Conservation (phyloP, 306 rosid genomes). For the Trifolium subterraneum region DNA sequence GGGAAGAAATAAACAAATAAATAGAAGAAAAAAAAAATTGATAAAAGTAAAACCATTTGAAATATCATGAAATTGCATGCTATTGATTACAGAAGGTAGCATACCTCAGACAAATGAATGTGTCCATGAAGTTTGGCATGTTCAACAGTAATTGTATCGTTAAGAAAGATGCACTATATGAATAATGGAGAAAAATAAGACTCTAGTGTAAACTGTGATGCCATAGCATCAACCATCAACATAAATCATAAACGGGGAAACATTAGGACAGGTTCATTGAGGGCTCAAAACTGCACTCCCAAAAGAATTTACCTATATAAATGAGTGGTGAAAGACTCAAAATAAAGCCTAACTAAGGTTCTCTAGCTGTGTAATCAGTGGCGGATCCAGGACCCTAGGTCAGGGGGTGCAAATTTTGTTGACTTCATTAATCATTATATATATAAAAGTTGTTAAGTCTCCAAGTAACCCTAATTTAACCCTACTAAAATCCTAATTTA, state of each 20-base stretch:
- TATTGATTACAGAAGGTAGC: slow-evolving; percentile 28
- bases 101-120: slow-evolving; percentile 85
- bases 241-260: background rate
- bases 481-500: too few species aligned
- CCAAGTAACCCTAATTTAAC: too few species aligned
- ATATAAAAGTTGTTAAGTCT: too few species aligned
- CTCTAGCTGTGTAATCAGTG: too few species aligned
- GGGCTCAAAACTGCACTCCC: slow-evolving; percentile 6
- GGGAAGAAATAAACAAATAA: slow-evolving; percentile 20
- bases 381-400: too few species aligned
- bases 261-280: slow-evolving; percentile 5
- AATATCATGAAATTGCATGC: slow-evolving; percentile 1
- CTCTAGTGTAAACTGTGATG: slow-evolving; percentile 4
- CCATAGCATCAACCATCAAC: slow-evolving; percentile 14
- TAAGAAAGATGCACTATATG: slow-evolving; percentile 76
- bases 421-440: too few species aligned
- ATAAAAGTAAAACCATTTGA: slow-evolving; percentile 19
- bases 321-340: background rate
- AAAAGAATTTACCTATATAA: background rate
- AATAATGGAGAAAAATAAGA: slow-evolving; percentile 23
- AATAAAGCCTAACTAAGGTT: background rate
- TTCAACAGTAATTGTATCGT: slow-evolving; percentile 68
- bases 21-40: background rate
- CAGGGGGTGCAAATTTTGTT: too few species aligned
- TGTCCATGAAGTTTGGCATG: slow-evolving; percentile 91